A percentile compares a stretch with the other conserved stretches of the same genome.
Conservation (phyloP, 1,139 yeast species). For the Candida smagusa region DNA sequence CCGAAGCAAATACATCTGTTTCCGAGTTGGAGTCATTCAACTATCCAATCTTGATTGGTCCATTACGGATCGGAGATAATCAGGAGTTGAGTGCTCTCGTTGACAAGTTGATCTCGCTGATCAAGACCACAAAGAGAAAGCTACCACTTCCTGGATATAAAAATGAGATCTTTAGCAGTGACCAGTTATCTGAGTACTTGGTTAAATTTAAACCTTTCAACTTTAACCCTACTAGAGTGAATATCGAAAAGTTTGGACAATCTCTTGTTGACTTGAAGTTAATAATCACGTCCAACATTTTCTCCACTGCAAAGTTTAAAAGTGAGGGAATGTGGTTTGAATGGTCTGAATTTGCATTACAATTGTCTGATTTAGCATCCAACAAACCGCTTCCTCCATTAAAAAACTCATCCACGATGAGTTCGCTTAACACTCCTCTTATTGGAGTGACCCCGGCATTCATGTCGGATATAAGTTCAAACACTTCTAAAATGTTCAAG, state of each 20-base stretch:
- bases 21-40: conserved; percentile 12
- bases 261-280: conserved; percentile 35
- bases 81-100: conserved; percentile 24
- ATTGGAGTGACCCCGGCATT: conserved; percentile 8
- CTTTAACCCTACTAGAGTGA: conserved; percentile 36
- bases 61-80: conserved; percentile 17
- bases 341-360: conserved; percentile 39
- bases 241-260: conserved; percentile 45
- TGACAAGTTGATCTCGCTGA: conserved; percentile 20
- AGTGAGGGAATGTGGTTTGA: conserved; percentile 49
- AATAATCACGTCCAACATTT: conserved; percentile 31
- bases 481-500: conserved; percentile 14
- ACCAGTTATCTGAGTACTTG: conserved; percentile 32
- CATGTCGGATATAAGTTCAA: conserved; percentile 7
- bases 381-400: conserved; percentile 14
- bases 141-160: conserved; percentile 43
- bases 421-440: conserved; percentile 2
- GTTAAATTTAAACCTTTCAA: conserved; percentile 28
- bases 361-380: conserved; percentile 14
- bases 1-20: not conserved
- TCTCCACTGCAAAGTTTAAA: conserved; percentile 34
- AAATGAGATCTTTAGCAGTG: conserved; percentile 40
- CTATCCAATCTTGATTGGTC: conserved; percentile 36
- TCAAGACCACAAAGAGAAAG: conserved; percentile 30
- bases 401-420: conserved; percentile 5